Base-by-base conservation (phyloP, 176 grass and related monocot species). In the Ananas comosus region DNA sequence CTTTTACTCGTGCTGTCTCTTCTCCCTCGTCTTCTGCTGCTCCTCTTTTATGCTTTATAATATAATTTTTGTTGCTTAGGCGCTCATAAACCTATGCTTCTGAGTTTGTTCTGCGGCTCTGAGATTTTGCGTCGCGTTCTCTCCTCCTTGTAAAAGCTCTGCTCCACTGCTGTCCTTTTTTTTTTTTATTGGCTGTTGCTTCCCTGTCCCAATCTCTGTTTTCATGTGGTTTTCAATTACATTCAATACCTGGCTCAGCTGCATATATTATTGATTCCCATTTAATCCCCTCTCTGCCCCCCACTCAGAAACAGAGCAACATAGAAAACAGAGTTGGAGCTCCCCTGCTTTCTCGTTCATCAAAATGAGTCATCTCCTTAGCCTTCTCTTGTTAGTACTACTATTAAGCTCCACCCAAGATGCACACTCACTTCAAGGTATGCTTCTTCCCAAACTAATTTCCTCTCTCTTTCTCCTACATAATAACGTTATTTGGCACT, bases 401-500 rank as follows among this genome's bases (percentile, higher is more conserved):
- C 67, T 70, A 11, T 28, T 14, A 49, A 70, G 67, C 18, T 52
- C 67, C 14, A 70, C 22, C 4, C 49, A 70, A 13, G 67, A 19
- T 51, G 13, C 21, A 52, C 9, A 13, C 49, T 52, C 48, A 5
- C 12, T 13, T 14, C 49, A 52, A 70, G 67, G 67, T 70, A 47
- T 22, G 66, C 33, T 69, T 21, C 2, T 3, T 29, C 9, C 7
- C 9, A 24, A 49, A n/a, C 13, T 16, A 67, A 33, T 33, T 33
- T 33, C 29, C 29, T 67, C 28, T 16, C 16, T 14, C 12, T 66
- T 67, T 7, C 2, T 49, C 48, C 65, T 63, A 12, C 21, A 10
- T 10, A 63, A 17, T 48, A 10, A 33, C 3, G 16, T n/a, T 67
- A 16, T 19, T 3, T 47, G 33, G 16, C 24, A 67, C 29, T 48